Base-by-base conservation (phyloP, 306 rosid genomes). In the Prunus kanzakura region DNA sequence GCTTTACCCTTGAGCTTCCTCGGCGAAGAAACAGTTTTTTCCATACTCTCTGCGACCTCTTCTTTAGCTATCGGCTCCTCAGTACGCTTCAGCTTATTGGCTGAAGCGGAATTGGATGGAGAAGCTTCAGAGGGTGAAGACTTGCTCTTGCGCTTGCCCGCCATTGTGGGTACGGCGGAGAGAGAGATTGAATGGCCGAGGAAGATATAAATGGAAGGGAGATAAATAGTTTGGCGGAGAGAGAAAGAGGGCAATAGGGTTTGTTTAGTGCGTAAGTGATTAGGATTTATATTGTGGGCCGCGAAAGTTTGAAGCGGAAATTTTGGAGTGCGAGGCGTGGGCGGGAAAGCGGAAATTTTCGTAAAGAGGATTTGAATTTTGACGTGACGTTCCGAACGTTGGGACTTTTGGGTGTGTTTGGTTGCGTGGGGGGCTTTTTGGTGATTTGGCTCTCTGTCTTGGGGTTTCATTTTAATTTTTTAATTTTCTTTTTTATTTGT, bases 61-160 rank as follows among this genome's bases (percentile, higher is more conserved):
- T 52, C 66, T 41, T 15, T 32, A 8, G 29, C 67, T 65, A 75
- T 67, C 51, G 38, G n/a, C 22, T 47, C 4, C 41, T 68, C 1
- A 10, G 22, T 47, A 27, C 46, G 16, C 47, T 61, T 80, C 41
- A 61, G 70, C 82, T 71, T 78, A 67, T 78, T 78, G 9, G 77
- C 25, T 47, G 82, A 49, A 72, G 81, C 41, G 14, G 80, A 27
- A 0, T 32, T 54, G 30, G 70, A 32, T 23, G 50, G 6, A 4
- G 72, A 12, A 13, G 69, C 66, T 13, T 69, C 63, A n/a, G 75
- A 16, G 29, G n/a, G 15, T 14, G 75, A 25, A 1, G 27, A 19
- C 64, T 25, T 61, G 18, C 70, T 29, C 55, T 69, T 70, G 22
- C 83, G 75, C 58, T 67, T 80, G 55, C 56, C 45, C 22, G 79